A percentile compares a stretch with the other conserved stretches of the same genome.
These are phyloP conservation scores for Litchi chinensis DNA, from an alignment of 345 rosid species.

Conservation along the genomic window DNA sequence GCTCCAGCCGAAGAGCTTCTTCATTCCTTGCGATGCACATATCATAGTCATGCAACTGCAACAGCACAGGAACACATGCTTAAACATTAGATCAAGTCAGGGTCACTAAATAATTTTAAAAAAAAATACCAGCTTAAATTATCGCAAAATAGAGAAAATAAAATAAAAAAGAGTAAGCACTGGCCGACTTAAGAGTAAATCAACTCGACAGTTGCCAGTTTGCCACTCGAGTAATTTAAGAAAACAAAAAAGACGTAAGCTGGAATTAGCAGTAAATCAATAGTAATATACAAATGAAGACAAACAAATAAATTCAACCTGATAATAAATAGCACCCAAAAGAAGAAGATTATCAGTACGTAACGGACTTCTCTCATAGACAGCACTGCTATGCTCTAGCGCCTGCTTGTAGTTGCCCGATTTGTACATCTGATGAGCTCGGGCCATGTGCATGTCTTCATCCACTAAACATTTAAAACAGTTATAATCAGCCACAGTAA, in stretches of 20 bases:
- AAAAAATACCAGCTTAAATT: not conserved
- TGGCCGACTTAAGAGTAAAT: not conserved
- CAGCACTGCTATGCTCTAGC: constrained; percentile 71
- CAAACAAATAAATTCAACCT: constrained; percentile 43
- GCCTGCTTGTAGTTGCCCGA: constrained; percentile 84
- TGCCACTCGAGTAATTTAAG: not conserved
- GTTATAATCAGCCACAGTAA: constrained; percentile 8
- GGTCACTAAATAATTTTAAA: not conserved
- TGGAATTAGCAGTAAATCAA: not conserved
- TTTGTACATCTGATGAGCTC: constrained; percentile 87
- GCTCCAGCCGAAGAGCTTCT: constrained; percentile 92
- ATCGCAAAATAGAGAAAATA: not conserved
- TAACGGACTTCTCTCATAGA: constrained; percentile 70
- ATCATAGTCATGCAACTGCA: constrained; percentile 91
- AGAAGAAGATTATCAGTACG: constrained; percentile 97
- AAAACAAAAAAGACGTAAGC: not conserved
- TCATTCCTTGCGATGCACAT: constrained; percentile 93
- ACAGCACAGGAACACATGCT: not conserved
- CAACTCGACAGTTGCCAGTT: not conserved
- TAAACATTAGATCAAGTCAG: not conserved
- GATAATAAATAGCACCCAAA: constrained; percentile 92
- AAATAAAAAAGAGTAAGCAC: not conserved
- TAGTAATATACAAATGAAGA: not conserved
- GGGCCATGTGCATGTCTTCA: constrained; percentile 69
- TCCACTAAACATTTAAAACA: constrained; percentile 48